Conservation (phyloP, 2,329 filamentous ascomycete species). For the Fusarium illudens region DNA sequence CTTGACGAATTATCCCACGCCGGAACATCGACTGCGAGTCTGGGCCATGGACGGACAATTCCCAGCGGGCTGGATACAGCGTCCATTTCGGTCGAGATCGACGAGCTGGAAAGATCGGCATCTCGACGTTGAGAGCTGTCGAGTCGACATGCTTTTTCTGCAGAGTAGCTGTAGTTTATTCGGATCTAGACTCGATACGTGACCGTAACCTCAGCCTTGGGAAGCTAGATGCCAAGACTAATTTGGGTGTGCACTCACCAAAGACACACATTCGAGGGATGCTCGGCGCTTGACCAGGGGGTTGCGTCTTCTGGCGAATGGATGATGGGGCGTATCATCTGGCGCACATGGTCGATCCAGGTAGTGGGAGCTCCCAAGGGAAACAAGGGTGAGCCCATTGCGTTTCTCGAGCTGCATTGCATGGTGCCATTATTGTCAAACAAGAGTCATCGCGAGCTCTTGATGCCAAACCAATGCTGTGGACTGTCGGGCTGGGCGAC, state of each 20-base stretch:
- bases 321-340: not conserved
- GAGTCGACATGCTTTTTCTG: not conserved
- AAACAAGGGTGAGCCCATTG: not conserved
- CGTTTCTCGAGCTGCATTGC: not conserved
- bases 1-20: constrained; percentile 23
- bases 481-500: constrained; percentile 1
- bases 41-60: constrained; percentile 2
- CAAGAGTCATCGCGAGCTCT: not conserved
- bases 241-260: constrained; percentile 1
- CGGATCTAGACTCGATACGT: constrained; percentile 19
- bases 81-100: constrained; percentile 1
- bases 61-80: not conserved
- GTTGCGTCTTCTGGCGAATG: constrained; percentile 2
- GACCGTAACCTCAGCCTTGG: constrained; percentile 25
- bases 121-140: not conserved
- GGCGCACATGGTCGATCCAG: not conserved
- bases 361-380: not conserved
- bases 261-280: constrained; percentile 1
- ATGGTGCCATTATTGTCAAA: not conserved
- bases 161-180: constrained; percentile 5
- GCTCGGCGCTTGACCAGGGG: not conserved
- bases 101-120: constrained; percentile 29
- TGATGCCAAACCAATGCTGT: not conserved
- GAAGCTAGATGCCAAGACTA: constrained; percentile 8
- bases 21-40: not conserved